Evolutionary conservation across 495 filamentous ascomycete species (phyloP).

Genomic region (Apiosordaria backusii): DNA sequence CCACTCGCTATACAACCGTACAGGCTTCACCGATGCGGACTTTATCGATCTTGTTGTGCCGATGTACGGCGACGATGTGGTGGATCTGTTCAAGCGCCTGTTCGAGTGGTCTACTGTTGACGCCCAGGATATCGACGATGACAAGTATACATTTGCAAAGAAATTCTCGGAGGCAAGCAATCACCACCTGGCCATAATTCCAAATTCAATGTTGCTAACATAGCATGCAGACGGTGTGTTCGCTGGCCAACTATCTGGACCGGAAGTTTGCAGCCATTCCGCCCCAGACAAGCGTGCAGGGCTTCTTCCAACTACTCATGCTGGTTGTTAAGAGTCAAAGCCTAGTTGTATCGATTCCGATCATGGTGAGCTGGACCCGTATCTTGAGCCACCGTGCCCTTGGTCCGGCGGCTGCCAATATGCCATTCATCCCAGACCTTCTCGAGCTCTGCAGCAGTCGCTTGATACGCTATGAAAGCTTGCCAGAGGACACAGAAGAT

Average conservation of each 20-base stretch:
- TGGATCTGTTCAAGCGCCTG: slow-evolving; percentile 68
- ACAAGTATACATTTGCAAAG: slow-evolving; percentile 87
- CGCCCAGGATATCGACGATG: slow-evolving; percentile 75
- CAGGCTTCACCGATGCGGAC: slow-evolving; percentile 70
- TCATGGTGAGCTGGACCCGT: slow-evolving; percentile 84
- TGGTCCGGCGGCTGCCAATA: slow-evolving; percentile 60
- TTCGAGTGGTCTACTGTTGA: slow-evolving; percentile 82
- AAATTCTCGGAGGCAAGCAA: slow-evolving; percentile 74
- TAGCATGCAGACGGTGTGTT: slow-evolving; percentile 66
- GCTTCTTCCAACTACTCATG: slow-evolving; percentile 75
- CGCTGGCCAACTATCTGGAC: slow-evolving; percentile 77
- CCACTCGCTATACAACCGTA: slow-evolving; percentile 73
- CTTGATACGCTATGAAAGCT: slow-evolving; percentile 76
- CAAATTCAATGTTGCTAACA: slow-evolving; percentile 23
- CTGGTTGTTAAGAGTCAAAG: slow-evolving; percentile 78
- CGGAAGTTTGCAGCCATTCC: slow-evolving; percentile 62
- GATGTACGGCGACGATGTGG: slow-evolving; percentile 67
- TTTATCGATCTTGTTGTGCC: slow-evolving; percentile 74
- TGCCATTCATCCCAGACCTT: slow-evolving; percentile 66
- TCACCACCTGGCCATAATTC: not conserved
- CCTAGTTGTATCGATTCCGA: slow-evolving; percentile 86
- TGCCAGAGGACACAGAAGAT: slow-evolving; percentile 76
- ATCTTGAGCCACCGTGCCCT: slow-evolving; percentile 66
- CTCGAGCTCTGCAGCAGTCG: slow-evolving; percentile 75
- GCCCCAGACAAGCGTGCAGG: slow-evolving; percentile 56